These are phyloP conservation scores for Madurella fahalii DNA, from an alignment of 2,329 filamentous ascomycete genomes.

Conservation along the genomic window DNA sequence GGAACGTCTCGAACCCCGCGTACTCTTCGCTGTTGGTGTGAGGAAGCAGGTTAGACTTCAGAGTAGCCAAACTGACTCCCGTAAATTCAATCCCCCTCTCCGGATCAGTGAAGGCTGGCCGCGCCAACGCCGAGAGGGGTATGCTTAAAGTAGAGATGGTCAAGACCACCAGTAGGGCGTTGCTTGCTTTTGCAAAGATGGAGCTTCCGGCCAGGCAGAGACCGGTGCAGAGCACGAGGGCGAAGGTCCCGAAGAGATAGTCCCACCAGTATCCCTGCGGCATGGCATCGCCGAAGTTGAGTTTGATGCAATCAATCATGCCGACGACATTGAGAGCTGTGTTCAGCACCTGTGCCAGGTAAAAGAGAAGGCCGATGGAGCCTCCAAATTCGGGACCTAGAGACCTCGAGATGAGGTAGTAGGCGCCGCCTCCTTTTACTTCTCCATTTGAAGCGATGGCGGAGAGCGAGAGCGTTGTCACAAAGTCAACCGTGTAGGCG, in stretches of 20 bases:
- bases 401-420: slow-evolving; percentile 83
- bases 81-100: slow-evolving; percentile 69
- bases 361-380: slow-evolving; percentile 83
- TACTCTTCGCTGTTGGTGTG: slow-evolving; percentile 60
- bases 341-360: slow-evolving; percentile 84
- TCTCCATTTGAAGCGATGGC: slow-evolving; percentile 89
- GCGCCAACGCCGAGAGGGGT: slow-evolving; percentile 68
- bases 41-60: slow-evolving; percentile 71
- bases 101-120: slow-evolving; percentile 62
- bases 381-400: slow-evolving; percentile 86
- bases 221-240: slow-evolving; percentile 66
- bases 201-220: slow-evolving; percentile 77
- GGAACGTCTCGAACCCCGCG: slow-evolving; percentile 64
- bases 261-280: slow-evolving; percentile 70
- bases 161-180: slow-evolving; percentile 67
- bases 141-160: slow-evolving; percentile 74
- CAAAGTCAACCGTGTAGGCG: slow-evolving; percentile 77
- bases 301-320: slow-evolving; percentile 74
- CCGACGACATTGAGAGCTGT: slow-evolving; percentile 85
- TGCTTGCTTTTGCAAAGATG: slow-evolving; percentile 76
- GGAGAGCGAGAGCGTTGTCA: slow-evolving; percentile 81
- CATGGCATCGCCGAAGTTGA: slow-evolving; percentile 67
- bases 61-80: slow-evolving; percentile 65
- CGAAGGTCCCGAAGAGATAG: slow-evolving; percentile 70
- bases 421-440: slow-evolving; percentile 80